These are phyloP conservation scores for Gracilaria domingensis DNA, from an alignment of 23 red algal genomes.

Conservation along the genomic window DNA sequence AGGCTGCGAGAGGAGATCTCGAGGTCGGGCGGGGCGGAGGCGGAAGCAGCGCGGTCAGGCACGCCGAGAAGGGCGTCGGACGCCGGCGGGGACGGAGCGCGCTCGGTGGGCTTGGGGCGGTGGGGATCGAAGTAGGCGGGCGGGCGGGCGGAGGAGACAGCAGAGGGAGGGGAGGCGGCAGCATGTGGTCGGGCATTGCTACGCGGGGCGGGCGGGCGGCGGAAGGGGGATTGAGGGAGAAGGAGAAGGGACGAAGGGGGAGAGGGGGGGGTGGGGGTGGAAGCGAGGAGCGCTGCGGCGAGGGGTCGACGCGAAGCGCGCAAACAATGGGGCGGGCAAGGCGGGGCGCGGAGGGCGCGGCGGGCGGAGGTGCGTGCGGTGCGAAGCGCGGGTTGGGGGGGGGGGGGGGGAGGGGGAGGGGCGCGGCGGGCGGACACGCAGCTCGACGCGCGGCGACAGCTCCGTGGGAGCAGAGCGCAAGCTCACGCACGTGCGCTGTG, in stretches of 20 bases:
- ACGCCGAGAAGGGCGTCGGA: conserved; percentile 49
- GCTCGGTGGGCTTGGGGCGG: conserved; percentile 12
- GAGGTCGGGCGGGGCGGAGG: conserved; percentile 76
- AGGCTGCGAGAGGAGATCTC: conserved; percentile 77
- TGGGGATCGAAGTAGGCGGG: conserved; percentile 35
- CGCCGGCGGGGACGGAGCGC: background rate
- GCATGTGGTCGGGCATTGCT: conserved; percentile 39
- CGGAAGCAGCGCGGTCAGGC: conserved; percentile 70
- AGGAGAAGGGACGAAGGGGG: background rate
- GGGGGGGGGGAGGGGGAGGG: too few species aligned
- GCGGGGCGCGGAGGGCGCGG: background rate
- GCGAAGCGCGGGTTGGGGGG: background rate
- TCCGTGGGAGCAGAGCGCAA: conserved; percentile 5
- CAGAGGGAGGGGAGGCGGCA: conserved; percentile 31
- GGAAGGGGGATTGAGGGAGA: background rate
- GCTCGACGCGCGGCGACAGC: conserved; percentile 25
- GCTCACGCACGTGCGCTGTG: conserved; percentile 22
- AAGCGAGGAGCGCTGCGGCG: background rate
- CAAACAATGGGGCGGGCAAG: too few species aligned
- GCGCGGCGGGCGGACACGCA: background rate
- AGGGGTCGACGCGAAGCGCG: background rate
- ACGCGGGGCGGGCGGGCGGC: background rate
- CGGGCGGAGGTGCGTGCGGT: background rate
- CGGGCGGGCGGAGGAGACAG: conserved; percentile 31
- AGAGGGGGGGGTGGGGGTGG: background rate